These are phyloP conservation scores for Prillingera fragicola DNA, from an alignment of 1,284 basidiomycete genomes.

Conservation along the genomic window DNA sequence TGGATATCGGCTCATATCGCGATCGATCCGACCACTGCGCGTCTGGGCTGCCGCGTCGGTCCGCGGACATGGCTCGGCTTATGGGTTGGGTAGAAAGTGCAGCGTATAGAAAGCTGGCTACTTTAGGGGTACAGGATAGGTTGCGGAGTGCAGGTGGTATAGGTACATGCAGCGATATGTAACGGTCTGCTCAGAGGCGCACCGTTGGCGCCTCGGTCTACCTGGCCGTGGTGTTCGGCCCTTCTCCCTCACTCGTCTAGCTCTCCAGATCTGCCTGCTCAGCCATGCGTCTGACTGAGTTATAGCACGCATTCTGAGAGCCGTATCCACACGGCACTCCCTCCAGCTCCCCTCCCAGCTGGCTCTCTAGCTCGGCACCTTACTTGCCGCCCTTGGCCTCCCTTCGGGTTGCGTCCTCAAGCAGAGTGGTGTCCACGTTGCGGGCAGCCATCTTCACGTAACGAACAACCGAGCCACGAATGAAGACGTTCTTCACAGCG, in stretches of 20 bases:
- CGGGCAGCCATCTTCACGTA: conserved; percentile 92
- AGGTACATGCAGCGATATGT: not conserved
- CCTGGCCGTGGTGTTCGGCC: not conserved
- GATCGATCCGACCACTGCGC: no score
- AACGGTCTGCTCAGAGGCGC: no score
- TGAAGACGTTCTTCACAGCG: conserved; percentile 98
- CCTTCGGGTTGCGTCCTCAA: conserved; percentile 96
- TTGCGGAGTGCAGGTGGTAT: no score
- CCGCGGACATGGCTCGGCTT: no score
- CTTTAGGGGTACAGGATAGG: no score
- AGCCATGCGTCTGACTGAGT: not conserved
- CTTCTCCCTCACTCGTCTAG: not conserved
- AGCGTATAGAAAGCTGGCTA: no score
- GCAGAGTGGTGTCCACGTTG: conserved; percentile 87
- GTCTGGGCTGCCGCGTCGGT: no score
- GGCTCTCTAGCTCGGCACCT: conserved; percentile 61
- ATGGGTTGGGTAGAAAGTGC: no score
- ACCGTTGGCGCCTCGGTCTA: not conserved
- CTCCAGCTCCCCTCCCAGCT: not conserved
- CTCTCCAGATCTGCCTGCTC: not conserved
- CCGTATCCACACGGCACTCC: not conserved
- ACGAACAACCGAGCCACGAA: conserved; percentile 94
- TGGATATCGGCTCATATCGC: no score
- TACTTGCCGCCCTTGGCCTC: no score
- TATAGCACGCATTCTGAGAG: not conserved